Percentiles rank a stretch among this genome's conserved stretches.
phyloP scores from a whole-genome alignment of 208 protist genomes.

The Leptomonas seymouri region DNA sequence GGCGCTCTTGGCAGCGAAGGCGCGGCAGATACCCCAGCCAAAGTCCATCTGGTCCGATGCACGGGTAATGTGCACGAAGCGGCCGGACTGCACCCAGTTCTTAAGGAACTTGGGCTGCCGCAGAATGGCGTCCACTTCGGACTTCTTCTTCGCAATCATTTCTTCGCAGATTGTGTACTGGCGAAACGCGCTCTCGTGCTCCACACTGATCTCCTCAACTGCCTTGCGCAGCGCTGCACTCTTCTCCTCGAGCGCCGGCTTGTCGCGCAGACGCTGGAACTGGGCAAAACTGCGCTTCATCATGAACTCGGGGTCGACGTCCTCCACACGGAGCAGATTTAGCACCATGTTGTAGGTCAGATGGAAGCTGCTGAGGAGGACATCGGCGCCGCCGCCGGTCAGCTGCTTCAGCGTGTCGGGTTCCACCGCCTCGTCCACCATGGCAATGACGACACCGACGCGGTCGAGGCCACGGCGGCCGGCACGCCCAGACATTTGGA shows the following conservation, averaged over 20 bases:
- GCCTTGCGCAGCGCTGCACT: conserved; percentile 52
- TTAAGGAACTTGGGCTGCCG: conserved; percentile 91
- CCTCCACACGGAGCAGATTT: conserved; percentile 98
- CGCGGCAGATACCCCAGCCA: conserved; percentile 90
- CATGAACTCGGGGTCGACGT: conserved; percentile 97
- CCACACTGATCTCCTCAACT: conserved; percentile 69
- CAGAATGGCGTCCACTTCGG: conserved; percentile 68
- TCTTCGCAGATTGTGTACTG: conserved; percentile 88
- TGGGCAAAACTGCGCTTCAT: conserved; percentile 98
- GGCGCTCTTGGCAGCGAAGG: conserved; percentile 61
- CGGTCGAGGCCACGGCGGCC: conserved; percentile 99
- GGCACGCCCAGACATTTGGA: conserved; percentile 99
- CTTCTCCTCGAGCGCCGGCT: conserved; percentile 83
- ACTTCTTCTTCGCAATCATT: conserved; percentile 72
- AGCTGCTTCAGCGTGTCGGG: conserved; percentile 94
- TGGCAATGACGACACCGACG: conserved; percentile 98
- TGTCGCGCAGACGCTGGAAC: conserved; percentile 94
- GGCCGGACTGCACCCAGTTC: conserved; percentile 95
- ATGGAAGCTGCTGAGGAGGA: conserved; percentile 97
- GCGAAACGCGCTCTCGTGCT: conserved; percentile 78
- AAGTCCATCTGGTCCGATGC: conserved; percentile 70
- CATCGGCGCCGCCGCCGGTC: conserved; percentile 93
- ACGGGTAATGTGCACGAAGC: conserved; percentile 90
- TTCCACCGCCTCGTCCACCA: conserved; percentile 98
- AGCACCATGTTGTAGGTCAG: conserved; percentile 99